Base-by-base conservation (phyloP, 352 stramenopile species). In the Phytopythium helicoides region DNA sequence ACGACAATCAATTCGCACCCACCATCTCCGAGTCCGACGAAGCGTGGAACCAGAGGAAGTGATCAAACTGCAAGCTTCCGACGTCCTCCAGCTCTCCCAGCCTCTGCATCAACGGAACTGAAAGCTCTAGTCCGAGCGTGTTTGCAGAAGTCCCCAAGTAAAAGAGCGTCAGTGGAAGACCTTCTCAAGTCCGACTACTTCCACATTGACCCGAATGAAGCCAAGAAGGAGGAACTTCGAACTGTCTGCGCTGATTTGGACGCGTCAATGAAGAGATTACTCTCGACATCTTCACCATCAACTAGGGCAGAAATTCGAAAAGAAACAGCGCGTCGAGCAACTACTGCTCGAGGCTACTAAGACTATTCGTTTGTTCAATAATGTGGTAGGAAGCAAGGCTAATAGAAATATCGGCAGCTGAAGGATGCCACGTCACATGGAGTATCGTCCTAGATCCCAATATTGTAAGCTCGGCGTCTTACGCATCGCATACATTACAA, bases 161-260 rank as follows among this genome's bases (percentile, higher is more conserved):
- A 81, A 26, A 73, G 78, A 8, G 36, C 66, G 16, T 53, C 54
- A 1, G 54, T 67, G 0, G 25, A 66, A 1, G 51, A 79, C 23
- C 46, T 91, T 0, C 48, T 70, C 4, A 38, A 54, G 18, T 62
- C 78, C 52, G 48, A 61, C 0, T 89, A 88, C 46, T 87, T 89
- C 51, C 70, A 68, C 8, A 58, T 88, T n/a, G 62, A 87, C 31
- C 62, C 68, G 14, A 58, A 52, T 0, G 62, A 81, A 16, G 76
- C 66, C 22, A 79, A 73, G 0, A 76, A 79, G 31, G 69, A 83
- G 22, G 72, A 84, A 7, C 60, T 87, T n/a, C 73, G 64, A 0
- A 68, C 72, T 3, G 71, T 87, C 11, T 84, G 72, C 46, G 78
- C 63, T 3, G 79, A 86, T 21, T 58, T 90, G 21, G 76, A 88